These are phyloP conservation scores for Paraphysoderma sedebokerense DNA, from an alignment of 371 early-diverging fungal genomes.

Conservation along the genomic window DNA sequence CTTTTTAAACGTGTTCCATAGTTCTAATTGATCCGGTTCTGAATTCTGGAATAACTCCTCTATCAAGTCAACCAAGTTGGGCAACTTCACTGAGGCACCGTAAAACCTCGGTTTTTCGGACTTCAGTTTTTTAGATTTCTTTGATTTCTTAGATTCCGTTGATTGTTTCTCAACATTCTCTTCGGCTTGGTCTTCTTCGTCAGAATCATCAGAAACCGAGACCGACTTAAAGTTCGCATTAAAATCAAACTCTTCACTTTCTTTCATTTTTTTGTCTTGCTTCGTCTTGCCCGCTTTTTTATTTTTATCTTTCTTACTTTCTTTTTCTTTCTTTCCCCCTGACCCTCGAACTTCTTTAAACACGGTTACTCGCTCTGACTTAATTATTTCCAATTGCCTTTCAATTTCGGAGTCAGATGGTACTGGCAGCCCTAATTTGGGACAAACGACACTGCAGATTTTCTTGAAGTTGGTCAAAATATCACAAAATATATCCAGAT, in stretches of 20 bases:
- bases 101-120: no score
- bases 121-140: no score
- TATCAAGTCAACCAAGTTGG: no score
- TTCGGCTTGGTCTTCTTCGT: no score
- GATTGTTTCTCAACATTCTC: no score
- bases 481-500: slow-evolving; percentile 21
- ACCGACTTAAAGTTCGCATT: no score
- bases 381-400: background rate
- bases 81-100: no score
- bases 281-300: background rate
- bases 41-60: no score
- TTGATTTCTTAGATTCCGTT: no score
- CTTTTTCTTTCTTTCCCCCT: background rate
- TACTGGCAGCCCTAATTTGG: background rate
- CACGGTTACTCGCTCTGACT: background rate
- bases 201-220: no score
- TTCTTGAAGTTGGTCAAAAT: slow-evolving; percentile 14
- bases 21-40: no score
- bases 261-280: background rate
- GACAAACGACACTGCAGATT: slow-evolving; percentile 17
- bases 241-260: background rate
- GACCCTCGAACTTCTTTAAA: background rate
- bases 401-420: background rate
- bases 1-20: no score
- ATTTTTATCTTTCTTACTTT: background rate